Base-by-base conservation (phyloP, 2,329 filamentous ascomycete species). In the Parasarocladium wereldwijsianum region DNA sequence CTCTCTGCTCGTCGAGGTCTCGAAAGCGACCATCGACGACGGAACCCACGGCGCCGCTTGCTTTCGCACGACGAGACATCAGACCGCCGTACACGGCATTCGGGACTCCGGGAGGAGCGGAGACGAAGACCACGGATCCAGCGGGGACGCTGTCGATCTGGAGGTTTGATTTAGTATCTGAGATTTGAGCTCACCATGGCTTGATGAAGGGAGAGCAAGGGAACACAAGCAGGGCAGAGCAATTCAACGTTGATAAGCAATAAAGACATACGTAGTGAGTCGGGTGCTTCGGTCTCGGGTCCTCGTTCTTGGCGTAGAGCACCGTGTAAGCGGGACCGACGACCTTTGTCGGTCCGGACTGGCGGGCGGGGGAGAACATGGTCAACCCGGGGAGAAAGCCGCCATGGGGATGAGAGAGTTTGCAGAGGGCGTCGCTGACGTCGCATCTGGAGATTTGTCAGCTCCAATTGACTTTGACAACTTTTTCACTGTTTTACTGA, bases 251-350 rank as follows among this genome's bases (percentile, higher is more conserved):
- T 24, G 11, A n/a, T 18, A 4, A n/a, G 14, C 5, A 13, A 26
- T 8, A 20, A 18, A 22, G 17, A 42, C 51, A 23, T 42, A 64
- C 62, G 31, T 67, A 69, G 34, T 66, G 62, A 0, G 47, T 52
- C 8, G 51, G 40, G 14, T 53, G 45, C 39, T 61, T 65, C 0
- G 62, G 57, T 5, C 52, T 49, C 8, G 59, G 54, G 35, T 66
- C 59, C 26, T 54, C 51, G 26, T 61, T 50, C 4, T 52, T 51
- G 10, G 57, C 62, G 38, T 66, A 69, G 37, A 60, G 52, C 29
- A 70, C 65, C 0, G 64, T 70, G 38, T 65, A 67, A 5, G 63
- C 66, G 8, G 60, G 64, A 4, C 66, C 66, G 13, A 65, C 51
- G 32, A 70, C 62, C 44, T 64, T 68, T 23, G 64, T 64, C 8